phyloP scores from a whole-genome alignment of 331 rosid species.

The Phaseolus coccineus region DNA sequence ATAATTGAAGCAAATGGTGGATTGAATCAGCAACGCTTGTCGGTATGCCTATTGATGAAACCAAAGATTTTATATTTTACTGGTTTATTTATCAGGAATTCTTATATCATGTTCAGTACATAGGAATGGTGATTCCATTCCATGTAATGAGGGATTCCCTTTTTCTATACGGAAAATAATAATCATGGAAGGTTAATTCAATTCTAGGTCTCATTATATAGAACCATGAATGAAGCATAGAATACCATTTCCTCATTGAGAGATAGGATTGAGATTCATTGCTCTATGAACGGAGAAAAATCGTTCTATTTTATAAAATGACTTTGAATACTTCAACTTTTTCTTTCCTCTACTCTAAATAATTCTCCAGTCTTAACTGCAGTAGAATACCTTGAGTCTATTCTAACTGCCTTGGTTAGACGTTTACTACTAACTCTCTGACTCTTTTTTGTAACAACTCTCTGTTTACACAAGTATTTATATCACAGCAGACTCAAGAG shows the following conservation, averaged over 20 bases:
- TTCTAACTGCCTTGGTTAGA: too few relatives aligned
- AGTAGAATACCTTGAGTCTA: too few relatives aligned
- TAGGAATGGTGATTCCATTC: slow-evolving; percentile 32
- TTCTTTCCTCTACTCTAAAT: too few relatives aligned
- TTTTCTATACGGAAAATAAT: neutral
- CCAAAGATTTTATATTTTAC: slow-evolving; percentile 13
- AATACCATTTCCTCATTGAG: slow-evolving; percentile 26
- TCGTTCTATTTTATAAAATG: neutral
- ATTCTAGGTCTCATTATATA: neutral
- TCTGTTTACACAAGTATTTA: too few relatives aligned
- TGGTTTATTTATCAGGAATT: slow-evolving; percentile 31
- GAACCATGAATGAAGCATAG: slow-evolving; percentile 16
- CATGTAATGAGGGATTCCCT: neutral
- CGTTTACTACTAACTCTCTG: too few relatives aligned
- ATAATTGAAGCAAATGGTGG: slow-evolving; percentile 99
- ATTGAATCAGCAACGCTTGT: slow-evolving; percentile 90
- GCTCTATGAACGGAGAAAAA: slow-evolving; percentile 17
- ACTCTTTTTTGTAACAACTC: too few relatives aligned
- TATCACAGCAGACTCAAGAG: too few relatives aligned
- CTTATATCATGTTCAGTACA: slow-evolving; percentile 14
- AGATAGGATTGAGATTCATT: slow-evolving; percentile 29
- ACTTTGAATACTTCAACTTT: neutral
- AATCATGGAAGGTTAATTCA: neutral
- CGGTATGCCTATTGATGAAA: slow-evolving; percentile 67
- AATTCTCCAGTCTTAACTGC: too few relatives aligned